Conservation (phyloP, 1,284 basidiomycete species). For the Papiliotrema flavescens region DNA sequence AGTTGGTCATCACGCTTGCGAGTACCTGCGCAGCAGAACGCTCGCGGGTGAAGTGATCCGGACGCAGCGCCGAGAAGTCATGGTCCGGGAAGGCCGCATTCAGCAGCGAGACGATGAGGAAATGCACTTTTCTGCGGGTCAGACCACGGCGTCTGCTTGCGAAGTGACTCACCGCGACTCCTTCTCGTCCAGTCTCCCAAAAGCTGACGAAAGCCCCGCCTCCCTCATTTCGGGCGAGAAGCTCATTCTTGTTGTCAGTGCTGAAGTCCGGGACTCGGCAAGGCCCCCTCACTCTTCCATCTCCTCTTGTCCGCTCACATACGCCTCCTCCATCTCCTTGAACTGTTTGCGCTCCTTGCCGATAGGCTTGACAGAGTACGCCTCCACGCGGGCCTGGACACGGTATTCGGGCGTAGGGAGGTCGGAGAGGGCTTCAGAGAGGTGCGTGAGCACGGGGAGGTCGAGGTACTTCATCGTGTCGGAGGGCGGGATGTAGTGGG, state of each 20-base stretch:
- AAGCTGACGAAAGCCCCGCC: slow-evolving; percentile 44
- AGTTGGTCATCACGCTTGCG: slow-evolving; percentile 25
- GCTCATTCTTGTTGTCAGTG: slow-evolving; percentile 30
- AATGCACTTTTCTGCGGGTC: slow-evolving; percentile 43
- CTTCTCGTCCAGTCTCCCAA: slow-evolving; percentile 48
- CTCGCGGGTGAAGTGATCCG: slow-evolving; percentile 84
- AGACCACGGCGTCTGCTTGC: background rate
- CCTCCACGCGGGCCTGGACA: slow-evolving; percentile 90
- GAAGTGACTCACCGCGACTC: slow-evolving; percentile 39
- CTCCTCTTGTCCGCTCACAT: slow-evolving; percentile 53
- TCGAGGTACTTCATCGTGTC: slow-evolving; percentile 84
- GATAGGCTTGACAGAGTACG: slow-evolving; percentile 96
- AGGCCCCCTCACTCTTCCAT: slow-evolving; percentile 45
- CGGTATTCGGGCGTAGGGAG: slow-evolving; percentile 76
- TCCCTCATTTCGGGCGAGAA: slow-evolving; percentile 50
- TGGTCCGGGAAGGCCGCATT: slow-evolving; percentile 97
- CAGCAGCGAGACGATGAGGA: slow-evolving; percentile 88
- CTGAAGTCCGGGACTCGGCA: background rate
- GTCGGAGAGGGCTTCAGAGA: slow-evolving; percentile 71
- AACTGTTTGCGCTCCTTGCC: slow-evolving; percentile 96
- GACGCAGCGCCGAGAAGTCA: slow-evolving; percentile 90
- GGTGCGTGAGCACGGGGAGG: slow-evolving; percentile 69
- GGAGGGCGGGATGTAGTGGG: too few relatives aligned
- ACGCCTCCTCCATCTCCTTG: slow-evolving; percentile 81
- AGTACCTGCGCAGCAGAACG: slow-evolving; percentile 58